phyloP scores from a whole-genome alignment of 2,329 filamentous ascomycete species.

The Arthroderma sp. region DNA sequence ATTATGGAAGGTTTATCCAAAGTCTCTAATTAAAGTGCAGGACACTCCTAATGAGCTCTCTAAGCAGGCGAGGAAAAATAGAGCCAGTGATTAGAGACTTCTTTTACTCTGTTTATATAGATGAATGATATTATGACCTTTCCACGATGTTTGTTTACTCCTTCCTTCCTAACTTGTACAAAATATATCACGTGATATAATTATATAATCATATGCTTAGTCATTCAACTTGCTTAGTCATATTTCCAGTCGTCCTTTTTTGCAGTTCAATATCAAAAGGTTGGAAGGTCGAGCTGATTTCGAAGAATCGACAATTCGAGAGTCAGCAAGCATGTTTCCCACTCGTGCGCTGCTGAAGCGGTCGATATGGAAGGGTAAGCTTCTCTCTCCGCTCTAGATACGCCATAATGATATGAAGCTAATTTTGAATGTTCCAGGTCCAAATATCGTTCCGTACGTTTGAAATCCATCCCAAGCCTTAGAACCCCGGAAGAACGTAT shows the following conservation, averaged over 20 bases:
- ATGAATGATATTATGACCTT: not conserved
- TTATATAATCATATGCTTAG: not conserved
- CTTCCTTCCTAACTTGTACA: too few relatives aligned
- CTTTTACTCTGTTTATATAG: not conserved
- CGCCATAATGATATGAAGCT: not conserved
- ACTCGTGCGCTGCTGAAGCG: slow-evolving; percentile 58
- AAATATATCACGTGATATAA: not conserved
- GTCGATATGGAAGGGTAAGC: slow-evolving; percentile 76
- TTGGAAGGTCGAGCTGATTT: not conserved
- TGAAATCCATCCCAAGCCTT: not conserved
- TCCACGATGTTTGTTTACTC: not conserved
- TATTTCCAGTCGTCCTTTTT: not conserved
- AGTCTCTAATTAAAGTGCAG: slow-evolving; percentile 5
- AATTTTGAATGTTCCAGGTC: slow-evolving; percentile 37
- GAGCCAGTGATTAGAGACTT: not conserved
- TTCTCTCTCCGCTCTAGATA: not conserved
- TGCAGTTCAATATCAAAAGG: not conserved
- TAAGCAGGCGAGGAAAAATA: not conserved
- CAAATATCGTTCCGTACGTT: slow-evolving; percentile 58
- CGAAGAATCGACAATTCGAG: not conserved
- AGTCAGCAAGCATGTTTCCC: slow-evolving; percentile 48
- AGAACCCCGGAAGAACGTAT: not conserved
- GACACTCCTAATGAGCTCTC: not conserved
- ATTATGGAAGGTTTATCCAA: slow-evolving; percentile 57
- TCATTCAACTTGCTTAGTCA: not conserved